These are phyloP conservation scores for Geoglossum cookeanum DNA, from an alignment of 2,329 filamentous ascomycete genomes.

Conservation along the genomic window DNA sequence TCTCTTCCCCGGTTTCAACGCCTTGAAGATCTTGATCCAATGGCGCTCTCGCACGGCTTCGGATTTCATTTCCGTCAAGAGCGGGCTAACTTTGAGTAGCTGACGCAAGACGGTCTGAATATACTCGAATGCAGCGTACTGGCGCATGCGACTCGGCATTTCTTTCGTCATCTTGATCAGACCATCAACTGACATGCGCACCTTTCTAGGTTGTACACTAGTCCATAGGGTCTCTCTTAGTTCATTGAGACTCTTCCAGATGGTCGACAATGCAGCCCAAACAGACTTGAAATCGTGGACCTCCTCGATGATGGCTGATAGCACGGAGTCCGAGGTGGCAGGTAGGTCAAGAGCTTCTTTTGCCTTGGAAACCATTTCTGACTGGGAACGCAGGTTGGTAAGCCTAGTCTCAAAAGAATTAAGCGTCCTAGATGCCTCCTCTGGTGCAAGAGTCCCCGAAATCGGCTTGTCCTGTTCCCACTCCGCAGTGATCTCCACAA, in stretches of 20 bases:
- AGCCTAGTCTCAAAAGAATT: constrained; percentile 69
- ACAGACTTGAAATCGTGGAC: constrained; percentile 98
- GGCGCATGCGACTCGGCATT: constrained; percentile 96
- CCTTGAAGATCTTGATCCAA: constrained; percentile 96
- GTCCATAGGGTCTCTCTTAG: constrained; percentile 86
- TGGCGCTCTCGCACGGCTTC: constrained; percentile 92
- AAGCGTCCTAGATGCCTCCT: constrained; percentile 68
- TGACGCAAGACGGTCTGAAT: constrained; percentile 81
- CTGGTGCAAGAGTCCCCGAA: constrained; percentile 79
- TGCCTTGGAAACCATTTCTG: constrained; percentile 84
- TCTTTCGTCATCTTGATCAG: constrained; percentile 97
- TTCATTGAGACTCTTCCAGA: constrained; percentile 92
- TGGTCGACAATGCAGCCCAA: constrained; percentile 86
- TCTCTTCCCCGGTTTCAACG: constrained; percentile 75
- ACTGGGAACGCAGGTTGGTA: constrained; percentile 67
- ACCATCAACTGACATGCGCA: constrained; percentile 72
- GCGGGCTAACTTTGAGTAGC: constrained; percentile 73
- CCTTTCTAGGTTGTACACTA: constrained; percentile 84
- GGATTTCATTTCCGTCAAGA: constrained; percentile 81
- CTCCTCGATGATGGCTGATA: constrained; percentile 77
- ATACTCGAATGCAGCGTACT: constrained; percentile 99
- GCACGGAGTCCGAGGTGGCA: constrained; percentile 56
- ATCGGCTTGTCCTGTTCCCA: constrained; percentile 98
- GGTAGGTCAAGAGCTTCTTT: constrained; percentile 92
- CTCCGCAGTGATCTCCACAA: constrained; percentile 61